Conservation (phyloP, 139 green algal species). For the Pleodorina starrii region DNA sequence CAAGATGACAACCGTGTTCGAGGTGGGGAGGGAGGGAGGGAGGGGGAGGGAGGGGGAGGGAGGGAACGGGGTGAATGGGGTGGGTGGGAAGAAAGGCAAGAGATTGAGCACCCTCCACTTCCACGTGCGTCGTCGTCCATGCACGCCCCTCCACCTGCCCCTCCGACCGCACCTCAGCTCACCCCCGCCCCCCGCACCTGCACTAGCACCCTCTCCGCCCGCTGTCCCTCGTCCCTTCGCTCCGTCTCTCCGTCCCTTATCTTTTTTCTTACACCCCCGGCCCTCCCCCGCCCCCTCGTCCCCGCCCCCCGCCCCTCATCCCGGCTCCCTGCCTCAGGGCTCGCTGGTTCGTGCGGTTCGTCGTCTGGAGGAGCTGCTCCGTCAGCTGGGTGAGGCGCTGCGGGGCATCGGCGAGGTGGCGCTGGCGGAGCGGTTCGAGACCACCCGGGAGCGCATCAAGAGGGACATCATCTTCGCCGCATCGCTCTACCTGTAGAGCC, state of each 20-base stretch:
- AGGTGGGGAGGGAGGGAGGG: constrained; percentile 70
- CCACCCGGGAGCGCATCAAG: constrained; percentile 75
- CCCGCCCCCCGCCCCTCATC: neutral
- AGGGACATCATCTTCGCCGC: constrained; percentile 95
- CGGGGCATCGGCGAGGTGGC: constrained; percentile 80
- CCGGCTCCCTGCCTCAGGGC: constrained; percentile 57
- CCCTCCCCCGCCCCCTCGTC: no score
- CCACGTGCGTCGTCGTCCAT: no score
- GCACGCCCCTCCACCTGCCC: no score
- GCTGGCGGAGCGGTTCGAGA: constrained; percentile 85
- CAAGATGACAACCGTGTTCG: constrained; percentile 76
- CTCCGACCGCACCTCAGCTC: no score
- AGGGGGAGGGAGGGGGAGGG: neutral
- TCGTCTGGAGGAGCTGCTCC: constrained; percentile 85
- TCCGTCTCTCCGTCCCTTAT: no score
- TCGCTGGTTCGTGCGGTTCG: constrained; percentile 84
- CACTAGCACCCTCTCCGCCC: no score
- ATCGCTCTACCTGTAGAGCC: constrained; percentile 87
- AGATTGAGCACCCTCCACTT: no score
- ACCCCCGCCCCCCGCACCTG: no score
- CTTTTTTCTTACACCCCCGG: no score
- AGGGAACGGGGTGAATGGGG: neutral
- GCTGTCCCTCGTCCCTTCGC: no score
- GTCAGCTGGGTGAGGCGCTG: constrained; percentile 74
- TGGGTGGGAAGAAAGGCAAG: no score